Base-by-base conservation (phyloP, 257 asterid species). In the Capsicum baccatum region DNA sequence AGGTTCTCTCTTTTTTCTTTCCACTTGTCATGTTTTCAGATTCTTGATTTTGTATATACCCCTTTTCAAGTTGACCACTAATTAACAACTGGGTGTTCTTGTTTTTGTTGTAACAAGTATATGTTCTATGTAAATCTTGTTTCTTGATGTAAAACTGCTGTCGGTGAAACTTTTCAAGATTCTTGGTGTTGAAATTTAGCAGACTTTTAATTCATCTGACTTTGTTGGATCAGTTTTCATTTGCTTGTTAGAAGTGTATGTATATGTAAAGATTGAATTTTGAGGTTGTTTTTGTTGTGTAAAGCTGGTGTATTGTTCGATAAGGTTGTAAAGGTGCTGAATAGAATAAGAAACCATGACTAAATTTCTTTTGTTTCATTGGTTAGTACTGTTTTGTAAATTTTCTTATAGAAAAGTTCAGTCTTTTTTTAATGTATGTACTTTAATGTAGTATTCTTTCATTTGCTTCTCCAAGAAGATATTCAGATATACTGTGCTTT, bases 1-100 rank as follows among this genome's bases (percentile, higher is more conserved):
- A 96, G 99, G 99, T 93, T 50, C 48, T 35, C 9, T 73, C 19
- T 17, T 56, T 35, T 1, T 35, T 52, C 8, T 21, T 4, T 54
- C 12, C 33, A 21, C 50, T 6, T 12, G 2, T 15, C n/a, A 64
- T 11, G 71, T 70, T 16, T 21, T 15, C 0, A 52, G 81, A 54
- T 76, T 26, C 81, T 54, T 14, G 47, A 13, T 63, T 63, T 63
- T 10, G 1, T 63, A 15, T 5, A 54, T 78, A 76, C 81, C 81
- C 81, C 63, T 76, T 76, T 76, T 76, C 14, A 13, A 50, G 26
- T 52, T 76, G 3, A 0, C 5, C 2, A 2, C 48, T 76, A 14
- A 2, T 44, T 8, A 52, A 54, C 48, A 76, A 8, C 14, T 69
- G 81, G 26, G 33, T 4, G 0, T 15, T 76, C 81, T 76, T 78